Evolutionary conservation across 164 flowering plant genomes (phyloP).

Genomic region (Stephania cephalantha): DNA sequence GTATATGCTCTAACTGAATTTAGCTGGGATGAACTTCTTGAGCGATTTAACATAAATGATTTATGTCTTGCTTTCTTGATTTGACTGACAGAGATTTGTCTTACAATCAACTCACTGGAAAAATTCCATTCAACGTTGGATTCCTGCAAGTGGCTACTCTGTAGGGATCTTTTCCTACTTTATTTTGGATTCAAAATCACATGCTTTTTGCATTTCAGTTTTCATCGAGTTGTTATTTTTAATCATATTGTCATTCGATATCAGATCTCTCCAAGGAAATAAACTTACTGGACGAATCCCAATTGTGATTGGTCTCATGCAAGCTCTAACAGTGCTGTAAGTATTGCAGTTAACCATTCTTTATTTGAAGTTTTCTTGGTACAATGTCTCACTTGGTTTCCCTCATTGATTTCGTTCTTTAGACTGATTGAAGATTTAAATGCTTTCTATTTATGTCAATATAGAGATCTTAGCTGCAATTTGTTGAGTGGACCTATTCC

Average conservation of each 20-base stretch:
- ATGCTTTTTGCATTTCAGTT: not conserved
- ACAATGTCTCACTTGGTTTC: not conserved
- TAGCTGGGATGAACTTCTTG: not conserved
- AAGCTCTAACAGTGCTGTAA: conserved; percentile 98
- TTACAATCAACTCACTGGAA: conserved; percentile 75
- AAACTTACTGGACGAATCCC: conserved; percentile 74
- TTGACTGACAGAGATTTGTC: conserved; percentile 56
- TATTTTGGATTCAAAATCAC: not conserved
- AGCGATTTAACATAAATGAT: not conserved
- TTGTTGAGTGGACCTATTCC: conserved; percentile 78
- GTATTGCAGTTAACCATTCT: conserved; percentile 17
- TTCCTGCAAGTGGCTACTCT: conserved; percentile 96
- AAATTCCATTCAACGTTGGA: conserved; percentile 94
- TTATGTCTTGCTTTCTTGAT: not conserved
- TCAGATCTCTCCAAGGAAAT: conserved; percentile 88
- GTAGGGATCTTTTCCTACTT: conserved; percentile 38
- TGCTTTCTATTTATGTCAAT: not conserved
- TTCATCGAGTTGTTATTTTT: not conserved
- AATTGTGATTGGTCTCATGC: conserved; percentile 91
- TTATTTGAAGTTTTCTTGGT: not conserved
- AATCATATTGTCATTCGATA: not conserved
- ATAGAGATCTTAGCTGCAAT: conserved; percentile 88
- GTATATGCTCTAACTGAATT: conserved; percentile 25
- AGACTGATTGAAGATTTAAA: not conserved
- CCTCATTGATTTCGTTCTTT: not conserved